Evolutionary conservation across 2,329 filamentous ascomycete species (phyloP).

Genomic region (Diplodia scrobiculata): DNA sequence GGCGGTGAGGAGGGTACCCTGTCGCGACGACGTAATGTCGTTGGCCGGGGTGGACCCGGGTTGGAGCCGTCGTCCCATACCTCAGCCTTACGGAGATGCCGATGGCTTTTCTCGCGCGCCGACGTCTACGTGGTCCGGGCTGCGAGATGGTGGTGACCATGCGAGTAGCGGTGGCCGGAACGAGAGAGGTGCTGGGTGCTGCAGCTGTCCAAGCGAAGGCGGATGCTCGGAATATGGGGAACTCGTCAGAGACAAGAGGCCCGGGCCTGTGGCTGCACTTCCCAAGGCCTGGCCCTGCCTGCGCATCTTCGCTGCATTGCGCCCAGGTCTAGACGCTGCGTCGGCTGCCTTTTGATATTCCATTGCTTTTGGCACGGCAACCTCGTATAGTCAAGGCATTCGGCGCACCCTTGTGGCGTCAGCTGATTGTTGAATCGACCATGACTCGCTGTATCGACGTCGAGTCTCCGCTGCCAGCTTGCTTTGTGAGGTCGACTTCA

Average conservation of each 20-base stretch:
- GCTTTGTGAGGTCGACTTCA: background rate
- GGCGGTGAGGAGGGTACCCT: background rate
- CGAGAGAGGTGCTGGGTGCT: background rate
- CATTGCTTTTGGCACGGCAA: background rate
- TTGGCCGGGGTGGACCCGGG: background rate
- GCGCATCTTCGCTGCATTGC: background rate
- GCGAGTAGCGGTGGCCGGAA: constrained; percentile 7
- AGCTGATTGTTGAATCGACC: background rate
- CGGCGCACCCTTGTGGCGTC: background rate
- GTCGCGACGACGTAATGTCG: background rate
- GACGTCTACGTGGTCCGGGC: background rate
- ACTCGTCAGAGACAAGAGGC: background rate
- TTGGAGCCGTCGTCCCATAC: background rate
- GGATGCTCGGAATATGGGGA: constrained; percentile 6
- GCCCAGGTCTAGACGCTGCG: constrained; percentile 3
- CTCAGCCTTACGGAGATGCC: constrained; percentile 16
- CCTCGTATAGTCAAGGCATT: background rate
- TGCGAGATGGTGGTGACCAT: background rate
- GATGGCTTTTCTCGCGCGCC: background rate
- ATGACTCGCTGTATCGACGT: background rate
- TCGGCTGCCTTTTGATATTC: background rate
- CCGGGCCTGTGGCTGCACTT: constrained; percentile 4
- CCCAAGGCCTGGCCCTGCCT: background rate
- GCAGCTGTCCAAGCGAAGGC: background rate
- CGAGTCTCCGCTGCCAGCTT: no score